Conservation (phyloP, 2,329 filamentous ascomycete genomes). For the Fusarium beomiforme region DNA sequence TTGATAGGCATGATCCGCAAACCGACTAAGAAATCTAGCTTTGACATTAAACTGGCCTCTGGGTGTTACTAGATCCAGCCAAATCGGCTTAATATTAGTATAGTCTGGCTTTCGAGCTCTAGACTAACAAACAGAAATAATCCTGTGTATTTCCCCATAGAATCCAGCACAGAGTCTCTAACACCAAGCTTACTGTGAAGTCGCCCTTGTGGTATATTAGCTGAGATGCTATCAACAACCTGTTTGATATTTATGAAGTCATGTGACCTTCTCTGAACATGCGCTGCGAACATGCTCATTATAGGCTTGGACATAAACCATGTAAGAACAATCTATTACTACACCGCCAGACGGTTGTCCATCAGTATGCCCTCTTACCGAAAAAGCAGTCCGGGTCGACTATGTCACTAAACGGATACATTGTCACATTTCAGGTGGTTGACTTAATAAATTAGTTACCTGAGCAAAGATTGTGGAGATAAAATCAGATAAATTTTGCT, state of each 20-base stretch:
- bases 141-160: no score
- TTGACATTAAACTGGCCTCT: neutral
- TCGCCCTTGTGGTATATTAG: no score
- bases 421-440: neutral
- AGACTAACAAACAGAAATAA: neutral
- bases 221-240: neutral
- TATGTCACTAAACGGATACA: neutral
- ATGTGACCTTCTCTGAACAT: no score
- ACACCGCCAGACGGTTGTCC: neutral
- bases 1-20: no score
- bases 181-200: no score
- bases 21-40: no score
- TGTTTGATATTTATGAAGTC: no score
- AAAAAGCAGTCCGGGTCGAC: neutral
- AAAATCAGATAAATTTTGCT: no score
- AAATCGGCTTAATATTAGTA: no score
- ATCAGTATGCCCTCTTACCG: neutral
- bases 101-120: neutral
- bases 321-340: no score
- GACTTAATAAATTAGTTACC: neutral
- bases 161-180: neutral
- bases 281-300: no score
- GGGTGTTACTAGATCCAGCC: neutral
- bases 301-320: no score
- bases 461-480: neutral